Evolutionary conservation across 2,329 filamentous ascomycete species (phyloP).

Genomic region (Capronia americana): DNA sequence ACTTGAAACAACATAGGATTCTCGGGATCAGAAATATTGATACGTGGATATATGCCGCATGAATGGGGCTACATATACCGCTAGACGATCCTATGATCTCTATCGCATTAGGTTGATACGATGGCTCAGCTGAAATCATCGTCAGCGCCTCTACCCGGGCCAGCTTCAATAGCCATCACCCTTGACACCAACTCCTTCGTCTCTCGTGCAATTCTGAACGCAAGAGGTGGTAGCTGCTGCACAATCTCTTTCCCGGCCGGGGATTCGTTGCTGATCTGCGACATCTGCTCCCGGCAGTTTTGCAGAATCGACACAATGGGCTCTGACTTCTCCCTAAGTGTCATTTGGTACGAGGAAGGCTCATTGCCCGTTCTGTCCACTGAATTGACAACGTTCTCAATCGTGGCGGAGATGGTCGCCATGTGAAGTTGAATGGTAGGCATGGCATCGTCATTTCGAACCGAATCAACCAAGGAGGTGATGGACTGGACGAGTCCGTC

Average conservation of each 20-base stretch:
- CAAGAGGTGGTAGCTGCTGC: conserved; percentile 77
- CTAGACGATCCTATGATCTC: background rate
- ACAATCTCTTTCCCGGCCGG: conserved; percentile 65
- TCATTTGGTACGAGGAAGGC: conserved; percentile 49
- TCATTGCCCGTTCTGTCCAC: conserved; percentile 64
- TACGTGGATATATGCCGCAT: background rate
- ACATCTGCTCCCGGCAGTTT: conserved; percentile 68
- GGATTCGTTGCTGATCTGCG: conserved; percentile 68
- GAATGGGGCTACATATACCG: background rate
- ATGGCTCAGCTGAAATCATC: conserved; percentile 43
- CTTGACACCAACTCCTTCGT: conserved; percentile 73
- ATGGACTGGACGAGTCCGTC: conserved; percentile 79
- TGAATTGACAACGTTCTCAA: conserved; percentile 71
- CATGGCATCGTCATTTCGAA: conserved; percentile 69
- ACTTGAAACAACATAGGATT: background rate
- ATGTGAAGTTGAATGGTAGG: conserved; percentile 73
- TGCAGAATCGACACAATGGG: conserved; percentile 58
- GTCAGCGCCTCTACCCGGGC: conserved; percentile 39
- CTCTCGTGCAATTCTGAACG: conserved; percentile 84
- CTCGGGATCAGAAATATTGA: background rate
- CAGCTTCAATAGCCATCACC: conserved; percentile 49
- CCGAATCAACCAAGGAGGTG: conserved; percentile 76
- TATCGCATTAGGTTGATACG: conserved; percentile 3
- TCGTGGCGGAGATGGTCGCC: conserved; percentile 71
- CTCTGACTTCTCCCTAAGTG: conserved; percentile 53